phyloP scores from a whole-genome alignment of 352 stramenopile species.

The Phytophthora quininea region DNA sequence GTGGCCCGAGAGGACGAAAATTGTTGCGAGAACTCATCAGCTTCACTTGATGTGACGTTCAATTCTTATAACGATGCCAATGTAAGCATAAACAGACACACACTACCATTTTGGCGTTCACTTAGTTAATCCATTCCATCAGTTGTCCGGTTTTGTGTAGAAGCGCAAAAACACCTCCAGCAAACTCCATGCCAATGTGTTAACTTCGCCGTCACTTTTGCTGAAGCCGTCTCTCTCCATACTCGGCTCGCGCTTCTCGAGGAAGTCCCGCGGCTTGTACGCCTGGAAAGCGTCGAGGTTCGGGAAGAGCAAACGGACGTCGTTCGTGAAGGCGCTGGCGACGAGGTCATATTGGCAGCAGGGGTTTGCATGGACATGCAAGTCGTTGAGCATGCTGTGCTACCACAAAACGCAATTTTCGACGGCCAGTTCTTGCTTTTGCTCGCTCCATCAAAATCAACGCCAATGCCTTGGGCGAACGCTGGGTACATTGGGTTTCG shows the following conservation, averaged over 20 bases:
- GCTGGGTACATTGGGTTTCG: constrained; percentile 39
- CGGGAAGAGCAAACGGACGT: constrained; percentile 47
- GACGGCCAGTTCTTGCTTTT: constrained; percentile 36
- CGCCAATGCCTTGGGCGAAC: constrained; percentile 53
- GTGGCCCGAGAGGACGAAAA: constrained; percentile 96
- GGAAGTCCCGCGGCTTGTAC: constrained; percentile 42
- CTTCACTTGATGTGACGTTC: constrained; percentile 48
- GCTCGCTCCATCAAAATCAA: constrained; percentile 34
- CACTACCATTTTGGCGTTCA: too few species aligned
- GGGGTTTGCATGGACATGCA: constrained; percentile 64
- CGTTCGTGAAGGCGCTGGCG: constrained; percentile 56
- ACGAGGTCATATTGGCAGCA: constrained; percentile 46
- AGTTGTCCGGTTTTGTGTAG: constrained; percentile 22
- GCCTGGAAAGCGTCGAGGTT: constrained; percentile 41
- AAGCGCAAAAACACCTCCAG: constrained; percentile 38
- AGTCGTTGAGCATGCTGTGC: constrained; percentile 52
- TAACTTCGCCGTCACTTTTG: constrained; percentile 36
- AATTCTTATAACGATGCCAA: background rate
- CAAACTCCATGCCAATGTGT: constrained; percentile 40
- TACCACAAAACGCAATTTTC: constrained; percentile 55
- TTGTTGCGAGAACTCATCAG: constrained; percentile 71
- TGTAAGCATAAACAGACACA: too few species aligned
- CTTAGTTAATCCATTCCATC: background rate
- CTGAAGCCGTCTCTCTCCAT: constrained; percentile 22
- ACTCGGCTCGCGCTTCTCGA: constrained; percentile 23